Percentiles rank a stretch among this genome's conserved stretches.
Conservation (phyloP, 1,284 basidiomycete species). For the Ustilago loliicola region DNA sequence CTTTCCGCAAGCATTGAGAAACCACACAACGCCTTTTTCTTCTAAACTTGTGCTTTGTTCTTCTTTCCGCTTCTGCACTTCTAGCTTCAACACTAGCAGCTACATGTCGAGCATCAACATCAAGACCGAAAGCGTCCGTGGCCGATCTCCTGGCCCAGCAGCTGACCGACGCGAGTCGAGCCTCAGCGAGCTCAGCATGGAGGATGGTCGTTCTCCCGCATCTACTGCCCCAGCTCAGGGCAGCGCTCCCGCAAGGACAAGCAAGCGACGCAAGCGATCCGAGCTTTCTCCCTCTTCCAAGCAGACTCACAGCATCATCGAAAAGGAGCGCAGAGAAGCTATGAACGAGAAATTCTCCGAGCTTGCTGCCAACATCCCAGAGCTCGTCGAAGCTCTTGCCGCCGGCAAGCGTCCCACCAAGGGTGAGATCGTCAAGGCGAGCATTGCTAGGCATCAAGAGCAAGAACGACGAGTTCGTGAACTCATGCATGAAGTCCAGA, state of each 20-base stretch:
- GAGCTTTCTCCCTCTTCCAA: conserved; percentile 54
- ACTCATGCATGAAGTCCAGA: conserved; percentile 36
- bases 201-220: conserved; percentile 20
- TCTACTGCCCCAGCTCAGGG: background rate
- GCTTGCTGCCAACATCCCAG: conserved; percentile 47
- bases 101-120: conserved; percentile 27
- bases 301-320: conserved; percentile 52
- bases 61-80: background rate
- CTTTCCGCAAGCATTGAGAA: conserved; percentile 5
- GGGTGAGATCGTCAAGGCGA: conserved; percentile 56
- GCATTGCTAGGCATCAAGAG: conserved; percentile 44
- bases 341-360: conserved; percentile 56
- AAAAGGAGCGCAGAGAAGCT: conserved; percentile 51
- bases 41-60: background rate
- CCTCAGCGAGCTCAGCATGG: conserved; percentile 22
- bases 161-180: conserved; percentile 37
- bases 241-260: conserved; percentile 26
- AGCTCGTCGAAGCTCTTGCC: conserved; percentile 43
- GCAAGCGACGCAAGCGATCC: conserved; percentile 46
- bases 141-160: conserved; percentile 44
- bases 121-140: conserved; percentile 32
- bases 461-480: conserved; percentile 47
- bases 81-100: background rate
- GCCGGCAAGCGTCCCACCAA: conserved; percentile 49
- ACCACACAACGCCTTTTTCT: background rate